A percentile compares a stretch with the other conserved stretches of the same genome.
phyloP scores from a whole-genome alignment of 768 basidiomycete species.

The Russula lepida region DNA sequence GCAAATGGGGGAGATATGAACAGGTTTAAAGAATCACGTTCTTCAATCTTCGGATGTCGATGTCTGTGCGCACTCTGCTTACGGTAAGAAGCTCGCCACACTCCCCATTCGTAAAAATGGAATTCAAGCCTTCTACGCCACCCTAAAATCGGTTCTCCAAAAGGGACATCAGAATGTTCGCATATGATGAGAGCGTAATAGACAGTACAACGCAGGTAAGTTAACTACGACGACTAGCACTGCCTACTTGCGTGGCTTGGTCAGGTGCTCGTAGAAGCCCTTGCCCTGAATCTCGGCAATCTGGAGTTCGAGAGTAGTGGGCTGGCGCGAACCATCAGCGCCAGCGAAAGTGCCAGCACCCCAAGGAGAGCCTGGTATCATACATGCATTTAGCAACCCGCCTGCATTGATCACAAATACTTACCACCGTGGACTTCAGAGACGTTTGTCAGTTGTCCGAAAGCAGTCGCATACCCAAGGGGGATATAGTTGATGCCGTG shows the following conservation, averaged over 20 bases:
- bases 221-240: not conserved
- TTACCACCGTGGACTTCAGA: slow-evolving; percentile 50
- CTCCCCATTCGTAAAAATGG: not conserved
- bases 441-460: slow-evolving; percentile 35
- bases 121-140: not conserved
- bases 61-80: too few relatives aligned
- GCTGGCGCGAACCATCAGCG: slow-evolving; percentile 38
- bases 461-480: slow-evolving; percentile 52
- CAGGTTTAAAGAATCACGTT: too few relatives aligned
- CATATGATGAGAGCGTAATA: not conserved
- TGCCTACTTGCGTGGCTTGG: slow-evolving; percentile 26
- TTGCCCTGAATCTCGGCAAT: slow-evolving; percentile 45
- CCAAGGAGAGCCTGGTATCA: slow-evolving; percentile 55
- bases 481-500: slow-evolving; percentile 71
- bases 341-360: slow-evolving; percentile 62
- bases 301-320: slow-evolving; percentile 42
- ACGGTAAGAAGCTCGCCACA: too few relatives aligned
- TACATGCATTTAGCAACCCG: not conserved
- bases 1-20: too few relatives aligned
- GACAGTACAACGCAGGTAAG: not conserved
- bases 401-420: slow-evolving; percentile 21
- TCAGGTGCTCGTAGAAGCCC: slow-evolving; percentile 40
- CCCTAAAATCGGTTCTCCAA: not conserved
- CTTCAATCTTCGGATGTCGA: too few relatives aligned
- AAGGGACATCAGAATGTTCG: not conserved